Evolutionary conservation across 495 filamentous ascomycete genomes (phyloP).

Genomic region (Aspergillus bridgeri): DNA sequence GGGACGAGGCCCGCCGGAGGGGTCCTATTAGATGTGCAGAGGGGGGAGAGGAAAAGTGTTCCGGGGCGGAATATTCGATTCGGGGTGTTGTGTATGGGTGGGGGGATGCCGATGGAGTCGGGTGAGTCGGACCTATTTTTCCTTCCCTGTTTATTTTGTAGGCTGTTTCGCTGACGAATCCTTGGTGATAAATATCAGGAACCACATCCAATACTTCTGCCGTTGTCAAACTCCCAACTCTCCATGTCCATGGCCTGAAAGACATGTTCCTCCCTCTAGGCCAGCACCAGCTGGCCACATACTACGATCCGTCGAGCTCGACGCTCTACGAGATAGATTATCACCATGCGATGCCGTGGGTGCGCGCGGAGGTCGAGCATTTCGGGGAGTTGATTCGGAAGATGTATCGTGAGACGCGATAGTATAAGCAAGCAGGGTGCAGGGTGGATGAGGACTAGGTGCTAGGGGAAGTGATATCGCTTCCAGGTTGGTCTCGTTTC

Average conservation of each 20-base stretch:
- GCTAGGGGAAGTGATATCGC: too few relatives aligned
- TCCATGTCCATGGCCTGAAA: slow-evolving; percentile 60
- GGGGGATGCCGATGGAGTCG: slow-evolving; percentile 21
- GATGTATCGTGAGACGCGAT: slow-evolving; percentile 9
- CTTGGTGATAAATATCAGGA: not conserved
- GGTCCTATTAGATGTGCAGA: slow-evolving; percentile 47
- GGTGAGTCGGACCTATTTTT: slow-evolving; percentile 16
- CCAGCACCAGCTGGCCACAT: slow-evolving; percentile 44
- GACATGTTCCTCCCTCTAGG: slow-evolving; percentile 55
- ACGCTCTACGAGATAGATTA: slow-evolving; percentile 45
- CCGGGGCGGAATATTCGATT: slow-evolving; percentile 13
- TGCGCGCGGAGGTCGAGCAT: slow-evolving; percentile 8
- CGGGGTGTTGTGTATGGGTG: slow-evolving; percentile 37
- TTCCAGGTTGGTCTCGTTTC: too few relatives aligned
- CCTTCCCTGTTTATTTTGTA: slow-evolving; percentile 2
- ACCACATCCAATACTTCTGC: not conserved
- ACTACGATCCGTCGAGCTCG: slow-evolving; percentile 41
- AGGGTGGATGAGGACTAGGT: too few relatives aligned
- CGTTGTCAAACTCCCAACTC: slow-evolving; percentile 42
- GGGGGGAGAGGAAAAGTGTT: slow-evolving; percentile 23
- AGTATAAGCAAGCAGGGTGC: too few relatives aligned
- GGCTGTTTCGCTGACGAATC: too few relatives aligned
- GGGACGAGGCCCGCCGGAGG: slow-evolving; percentile 58
- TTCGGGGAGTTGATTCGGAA: slow-evolving; percentile 13
- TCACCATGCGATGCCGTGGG: slow-evolving; percentile 25